These are phyloP conservation scores for Mrakia blollopis DNA, from an alignment of 768 basidiomycete genomes.

Conservation along the genomic window DNA sequence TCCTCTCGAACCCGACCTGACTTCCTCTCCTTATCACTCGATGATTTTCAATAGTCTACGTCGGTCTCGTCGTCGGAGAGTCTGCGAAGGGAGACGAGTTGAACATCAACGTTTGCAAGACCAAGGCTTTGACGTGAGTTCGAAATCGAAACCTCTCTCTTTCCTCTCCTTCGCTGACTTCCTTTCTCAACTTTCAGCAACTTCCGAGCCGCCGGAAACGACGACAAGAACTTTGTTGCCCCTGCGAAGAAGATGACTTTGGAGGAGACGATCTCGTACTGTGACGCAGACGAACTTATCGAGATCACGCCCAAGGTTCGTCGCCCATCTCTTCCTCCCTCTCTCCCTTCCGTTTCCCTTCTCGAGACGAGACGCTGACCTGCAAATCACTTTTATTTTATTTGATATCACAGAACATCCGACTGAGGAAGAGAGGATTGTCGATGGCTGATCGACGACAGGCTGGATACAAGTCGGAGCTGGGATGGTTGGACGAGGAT, in stretches of 20 bases:
- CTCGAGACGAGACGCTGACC: too few relatives aligned
- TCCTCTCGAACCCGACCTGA: neutral
- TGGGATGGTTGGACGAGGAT: neutral
- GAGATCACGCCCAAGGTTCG: slow-evolving; percentile 32
- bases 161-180: neutral
- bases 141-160: neutral
- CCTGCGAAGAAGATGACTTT: slow-evolving; percentile 28
- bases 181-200: neutral
- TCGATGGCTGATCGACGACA: neutral
- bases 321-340: neutral
- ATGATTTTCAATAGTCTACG: slow-evolving; percentile 31
- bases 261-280: slow-evolving; percentile 32
- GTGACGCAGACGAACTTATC: slow-evolving; percentile 33
- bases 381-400: neutral
- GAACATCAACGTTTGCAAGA: slow-evolving; percentile 31
- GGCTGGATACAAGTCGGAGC: neutral
- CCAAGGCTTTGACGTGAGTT: slow-evolving; percentile 17
- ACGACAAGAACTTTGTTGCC: slow-evolving; percentile 21
- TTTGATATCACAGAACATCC: neutral
- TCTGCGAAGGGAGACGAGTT: slow-evolving; percentile 22
- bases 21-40: neutral
- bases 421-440: slow-evolving; percentile 26
- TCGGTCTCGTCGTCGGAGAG: slow-evolving; percentile 30
- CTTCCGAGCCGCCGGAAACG: slow-evolving; percentile 31
- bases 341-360: neutral